Evolutionary conservation across 495 filamentous ascomycete species (phyloP), one percentile per base, ranked within the genome.

Genomic region (Neurospora discreta): DNA sequence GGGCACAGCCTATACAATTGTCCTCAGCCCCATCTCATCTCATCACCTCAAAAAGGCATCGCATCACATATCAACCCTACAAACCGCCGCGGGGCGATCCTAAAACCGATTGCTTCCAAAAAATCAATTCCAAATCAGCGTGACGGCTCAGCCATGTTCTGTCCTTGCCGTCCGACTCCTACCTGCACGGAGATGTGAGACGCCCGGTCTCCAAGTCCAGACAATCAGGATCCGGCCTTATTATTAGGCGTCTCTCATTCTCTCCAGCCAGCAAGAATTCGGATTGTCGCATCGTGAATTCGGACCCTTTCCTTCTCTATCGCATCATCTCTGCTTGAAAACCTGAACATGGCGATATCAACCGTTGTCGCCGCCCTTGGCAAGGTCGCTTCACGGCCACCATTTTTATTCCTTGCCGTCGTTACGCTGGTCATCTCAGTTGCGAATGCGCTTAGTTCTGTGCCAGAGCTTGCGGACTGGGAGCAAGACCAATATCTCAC

Each of bases 331-430:
- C 6, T 65, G 26, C 46, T 26, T 15, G 46, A 65, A 65, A 15
- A 65, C 23, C 2, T 65, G 2, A 33, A 36, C 68, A 79, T 76
- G 78, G 79, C 82, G 80, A 81, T 77, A 79, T 83, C 79, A 77
- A 83, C 78, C 80, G 80, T 81, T 74, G 77, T 79, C 74, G 72
- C 74, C 74, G 73, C 52, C 7, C 77, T 74, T 76, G 72, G 75
- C 73, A 77, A 71, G 68, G 81, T 81, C 78, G 77, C 79, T 69
- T 80, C 73, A 36, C 69, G 77, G 39, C 68, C 75, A 70, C 68
- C 75, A 30, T 71, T 75, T 46, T 69, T 81, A 20, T 69, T 75
- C 69, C 73, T 72, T 67, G 68, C 77, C 71, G n/a, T 75, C 74
- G 15, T 67, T 39, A 78, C 77, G 70, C 69, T 76, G 9, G 26